Conservation (phyloP, 2,329 filamentous ascomycete genomes). For the Fusarium illudens region DNA sequence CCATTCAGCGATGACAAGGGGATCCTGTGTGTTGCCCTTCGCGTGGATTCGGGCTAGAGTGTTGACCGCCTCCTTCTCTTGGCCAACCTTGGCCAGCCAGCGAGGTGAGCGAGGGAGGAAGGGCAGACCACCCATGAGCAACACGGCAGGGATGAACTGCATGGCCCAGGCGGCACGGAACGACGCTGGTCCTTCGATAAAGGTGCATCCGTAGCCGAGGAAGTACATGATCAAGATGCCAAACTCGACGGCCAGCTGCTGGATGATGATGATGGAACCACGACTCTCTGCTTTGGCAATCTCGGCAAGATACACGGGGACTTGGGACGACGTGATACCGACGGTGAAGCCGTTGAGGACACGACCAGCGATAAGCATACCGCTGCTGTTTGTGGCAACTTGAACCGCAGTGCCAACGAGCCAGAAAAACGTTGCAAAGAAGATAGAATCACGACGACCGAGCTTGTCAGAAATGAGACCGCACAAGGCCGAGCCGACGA, state of each 20-base stretch:
- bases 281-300: conserved; percentile 62
- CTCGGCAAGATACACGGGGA: conserved; percentile 72
- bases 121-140: not conserved
- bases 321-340: conserved; percentile 68
- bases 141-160: not conserved
- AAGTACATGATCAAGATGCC: not conserved
- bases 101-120: conserved; percentile 4
- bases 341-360: conserved; percentile 70
- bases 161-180: conserved; percentile 7
- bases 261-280: conserved; percentile 70
- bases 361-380: conserved; percentile 56
- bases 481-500: conserved; percentile 56
- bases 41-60: not conserved
- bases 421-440: conserved; percentile 59
- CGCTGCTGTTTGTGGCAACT: conserved; percentile 48
- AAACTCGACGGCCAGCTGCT: conserved; percentile 65
- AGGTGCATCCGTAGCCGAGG: conserved; percentile 66
- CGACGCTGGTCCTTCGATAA: conserved; percentile 46
- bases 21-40: not conserved
- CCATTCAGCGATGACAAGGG: not conserved
- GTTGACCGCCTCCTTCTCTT: not conserved
- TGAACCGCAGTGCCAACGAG: conserved; percentile 44
- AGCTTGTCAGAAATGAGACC: conserved; percentile 57
- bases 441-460: conserved; percentile 59
- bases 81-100: not conserved